These are phyloP conservation scores for Fonsecaea nubica DNA, from an alignment of 2,329 filamentous ascomycete species.

Conservation along the genomic window DNA sequence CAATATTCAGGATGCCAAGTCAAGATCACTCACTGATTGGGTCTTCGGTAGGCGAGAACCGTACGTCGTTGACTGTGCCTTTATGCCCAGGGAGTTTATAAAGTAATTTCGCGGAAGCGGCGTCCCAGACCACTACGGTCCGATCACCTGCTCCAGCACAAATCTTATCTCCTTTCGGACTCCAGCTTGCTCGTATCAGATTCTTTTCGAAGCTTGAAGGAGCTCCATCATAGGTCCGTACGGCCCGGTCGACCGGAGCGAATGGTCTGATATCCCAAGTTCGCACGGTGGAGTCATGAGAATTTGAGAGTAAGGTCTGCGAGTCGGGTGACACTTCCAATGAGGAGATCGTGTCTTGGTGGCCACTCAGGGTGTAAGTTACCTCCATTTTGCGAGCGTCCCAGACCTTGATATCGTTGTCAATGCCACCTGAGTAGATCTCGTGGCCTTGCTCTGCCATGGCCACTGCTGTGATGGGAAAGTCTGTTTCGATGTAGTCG, in stretches of 20 bases:
- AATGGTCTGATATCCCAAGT: slow-evolving; percentile 98
- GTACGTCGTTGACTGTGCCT: slow-evolving; percentile 91
- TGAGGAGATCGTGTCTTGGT: slow-evolving; percentile 90
- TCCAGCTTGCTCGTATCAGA: slow-evolving; percentile 88
- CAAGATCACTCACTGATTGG: slow-evolving; percentile 75
- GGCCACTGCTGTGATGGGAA: slow-evolving; percentile 88
- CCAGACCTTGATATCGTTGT: slow-evolving; percentile 98
- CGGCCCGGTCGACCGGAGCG: slow-evolving; percentile 81
- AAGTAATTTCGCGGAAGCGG: slow-evolving; percentile 82
- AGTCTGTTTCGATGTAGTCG: slow-evolving; percentile 87
- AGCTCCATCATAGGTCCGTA: slow-evolving; percentile 92
- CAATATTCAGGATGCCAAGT: slow-evolving; percentile 9
- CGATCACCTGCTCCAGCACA: slow-evolving; percentile 89
- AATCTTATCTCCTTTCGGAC: slow-evolving; percentile 81
- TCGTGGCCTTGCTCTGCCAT: slow-evolving; percentile 95
- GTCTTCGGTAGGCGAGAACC: slow-evolving; percentile 83
- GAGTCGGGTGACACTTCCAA: slow-evolving; percentile 91
- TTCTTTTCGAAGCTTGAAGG: slow-evolving; percentile 89
- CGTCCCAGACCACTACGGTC: slow-evolving; percentile 90
- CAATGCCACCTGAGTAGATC: slow-evolving; percentile 91
- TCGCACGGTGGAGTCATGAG: slow-evolving; percentile 90
- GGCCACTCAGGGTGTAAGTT: slow-evolving; percentile 85
- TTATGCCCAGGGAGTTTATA: slow-evolving; percentile 97
- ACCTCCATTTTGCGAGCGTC: slow-evolving; percentile 90
- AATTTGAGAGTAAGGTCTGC: slow-evolving; percentile 86